phyloP scores from a whole-genome alignment of 257 asterid genomes.

The Petrea volubilis region DNA sequence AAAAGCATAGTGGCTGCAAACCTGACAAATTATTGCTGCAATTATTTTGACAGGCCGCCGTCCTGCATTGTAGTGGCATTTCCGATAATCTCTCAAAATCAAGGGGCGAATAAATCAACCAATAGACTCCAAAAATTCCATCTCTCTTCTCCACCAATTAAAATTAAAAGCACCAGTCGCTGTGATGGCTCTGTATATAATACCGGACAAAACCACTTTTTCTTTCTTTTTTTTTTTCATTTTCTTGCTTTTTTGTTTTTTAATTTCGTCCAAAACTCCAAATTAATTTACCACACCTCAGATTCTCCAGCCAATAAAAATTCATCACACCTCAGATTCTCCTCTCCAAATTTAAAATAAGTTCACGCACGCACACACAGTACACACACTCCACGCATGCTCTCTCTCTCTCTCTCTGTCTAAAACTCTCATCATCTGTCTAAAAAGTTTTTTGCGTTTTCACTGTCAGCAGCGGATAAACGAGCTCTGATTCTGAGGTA shows the following conservation, averaged over 20 bases:
- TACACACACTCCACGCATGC: neutral
- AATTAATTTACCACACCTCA: neutral
- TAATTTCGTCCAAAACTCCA: neutral
- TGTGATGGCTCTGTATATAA: constrained; percentile 10
- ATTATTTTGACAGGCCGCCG: constrained; percentile 25
- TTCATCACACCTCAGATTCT: constrained; percentile 26
- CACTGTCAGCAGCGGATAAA: constrained; percentile 21
- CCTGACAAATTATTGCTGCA: constrained; percentile 14
- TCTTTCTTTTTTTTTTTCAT: neutral
- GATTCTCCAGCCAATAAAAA: constrained; percentile 21
- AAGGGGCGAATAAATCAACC: constrained; percentile 5
- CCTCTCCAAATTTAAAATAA: constrained; percentile 20
- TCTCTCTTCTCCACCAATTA: constrained; percentile 28
- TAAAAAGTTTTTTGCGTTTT: constrained; percentile 5
- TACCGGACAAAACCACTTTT: constrained; percentile 27
- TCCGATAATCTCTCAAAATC: constrained; percentile 25
- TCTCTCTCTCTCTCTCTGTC: neutral
- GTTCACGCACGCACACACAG: neutral
- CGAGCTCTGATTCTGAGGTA: constrained; percentile 34
- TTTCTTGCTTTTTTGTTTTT: neutral
- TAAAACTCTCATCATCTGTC: constrained; percentile 15
- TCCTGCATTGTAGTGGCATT: constrained; percentile 32
- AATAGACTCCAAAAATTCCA: constrained; percentile 33
- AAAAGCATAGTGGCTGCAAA: constrained; percentile 5
- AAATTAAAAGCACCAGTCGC: constrained; percentile 27